Evolutionary conservation across 495 filamentous ascomycete species (phyloP), one percentile per base, ranked within the genome.

Genomic region (Podospora anserina): DNA sequence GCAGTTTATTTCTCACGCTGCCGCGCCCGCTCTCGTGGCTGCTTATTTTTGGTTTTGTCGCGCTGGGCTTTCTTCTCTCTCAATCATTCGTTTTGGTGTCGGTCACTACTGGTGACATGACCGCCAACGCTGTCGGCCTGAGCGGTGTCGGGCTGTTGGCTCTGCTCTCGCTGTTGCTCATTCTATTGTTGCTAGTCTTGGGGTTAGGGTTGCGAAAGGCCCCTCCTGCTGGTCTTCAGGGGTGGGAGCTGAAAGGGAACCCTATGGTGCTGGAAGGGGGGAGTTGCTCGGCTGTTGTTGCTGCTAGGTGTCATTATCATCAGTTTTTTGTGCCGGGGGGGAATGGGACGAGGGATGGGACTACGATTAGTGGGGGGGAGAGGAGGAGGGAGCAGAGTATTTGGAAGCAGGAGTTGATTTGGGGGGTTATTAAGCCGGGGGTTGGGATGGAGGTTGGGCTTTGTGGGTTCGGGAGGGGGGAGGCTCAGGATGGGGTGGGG

Each of bases 371-470:
- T 9, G 30, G 32, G 34, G 59, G 28, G 44, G 23, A 20, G 61
- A 61, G 72, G 72, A 58, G 64, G 34, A 64, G 55, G 61, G 60
- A 63, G 71, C 32, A 5, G 6, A 66, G 61, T 30, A 30, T 78
- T 18, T 79, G 76, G 78, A 63, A 68, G 49, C 65, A 70, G 26
- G 67, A 69, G 18, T 58, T 82, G 3, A 60, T 70, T 2, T 83
- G 82, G 82, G 82, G 81, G 20, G 79, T 82, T 16, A 75, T 82
- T 23, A 74, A 74, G 39, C 74, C 79, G 27, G 79, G 74, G 5
- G 55, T 66, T 4, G 75, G 74, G 18, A 71, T 76, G 64, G 68
- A 73, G 13, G 74, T 73, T 9, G 76, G 79, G 19, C 77, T 79
- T 23, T 81, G 79, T 68, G 73, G 71, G n/a, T 83, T 81, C 70